Evolutionary conservation across 1,284 basidiomycete genomes (phyloP), one percentile per base, ranked within the genome.

Genomic region (Ceratobasidium sp.): DNA sequence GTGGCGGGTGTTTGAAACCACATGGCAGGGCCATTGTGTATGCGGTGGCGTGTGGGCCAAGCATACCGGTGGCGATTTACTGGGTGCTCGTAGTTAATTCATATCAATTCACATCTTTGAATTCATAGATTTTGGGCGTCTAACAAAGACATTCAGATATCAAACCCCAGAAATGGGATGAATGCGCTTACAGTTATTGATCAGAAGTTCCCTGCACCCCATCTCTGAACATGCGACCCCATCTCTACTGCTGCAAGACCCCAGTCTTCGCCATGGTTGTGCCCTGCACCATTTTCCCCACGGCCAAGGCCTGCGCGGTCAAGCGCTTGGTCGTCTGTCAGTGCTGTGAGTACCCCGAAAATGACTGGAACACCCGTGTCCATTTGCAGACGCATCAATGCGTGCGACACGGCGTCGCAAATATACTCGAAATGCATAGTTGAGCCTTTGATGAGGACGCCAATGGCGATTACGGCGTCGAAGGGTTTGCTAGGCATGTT

Each of bases 401-500:
- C 96, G 78, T 97, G 91, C 54, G 94, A 91, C 74, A 98, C 94
- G 72, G 90, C 88, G 78, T 98, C 96, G 80, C 89, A 94, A 81
- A 99, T 99, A 85, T 99, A 99, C 82, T 98, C 96, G 81, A 98
- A 98, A 84, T 98, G 96, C 94, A 97, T 97, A 16, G 96, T 98
- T 2, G 89, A 87, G 73, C 96, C 97, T 83, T 99, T 99, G 87
- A 99, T 98, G 80, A 99, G 90, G 55, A 96, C 95, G 11, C 97
- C 97, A 78, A 99, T 95, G 47, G 96, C 94, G 79, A 99, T 97
- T 76, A 98, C 90, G 13, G 96, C 98, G 82, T 97, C 93, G 77
- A 98, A 96, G 0, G 94, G 90, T 73, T 87, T 86, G 61, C 85
- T 87, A 11, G 88, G 85, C 78, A 85, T 82, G 44, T 81, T 78